A percentile compares a stretch with the other conserved stretches of the same genome.
phyloP scores from a whole-genome alignment of 2,329 filamentous ascomycete genomes.

The Dactylellina leptospora region DNA sequence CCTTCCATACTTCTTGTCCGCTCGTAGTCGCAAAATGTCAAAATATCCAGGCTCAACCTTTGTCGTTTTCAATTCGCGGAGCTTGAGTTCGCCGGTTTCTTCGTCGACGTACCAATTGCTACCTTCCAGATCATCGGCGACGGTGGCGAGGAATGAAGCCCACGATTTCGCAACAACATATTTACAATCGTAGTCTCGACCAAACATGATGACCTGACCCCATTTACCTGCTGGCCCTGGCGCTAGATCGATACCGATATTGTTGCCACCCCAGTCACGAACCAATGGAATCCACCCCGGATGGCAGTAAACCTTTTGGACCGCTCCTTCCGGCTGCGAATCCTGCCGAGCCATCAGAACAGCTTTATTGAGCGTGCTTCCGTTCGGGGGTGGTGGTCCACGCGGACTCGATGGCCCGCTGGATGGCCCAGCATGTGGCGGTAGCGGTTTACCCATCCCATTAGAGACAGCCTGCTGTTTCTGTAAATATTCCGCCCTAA shows the following conservation, averaged over 20 bases:
- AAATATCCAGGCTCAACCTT: constrained; percentile 93
- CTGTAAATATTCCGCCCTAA: constrained; percentile 88
- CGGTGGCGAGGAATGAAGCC: constrained; percentile 82
- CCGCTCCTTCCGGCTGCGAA: constrained; percentile 82
- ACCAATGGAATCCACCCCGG: constrained; percentile 94
- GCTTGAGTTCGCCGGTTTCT: constrained; percentile 86
- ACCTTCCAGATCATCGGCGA: constrained; percentile 89
- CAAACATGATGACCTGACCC: constrained; percentile 96
- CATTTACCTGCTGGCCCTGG: constrained; percentile 89
- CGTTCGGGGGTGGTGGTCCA: constrained; percentile 53
- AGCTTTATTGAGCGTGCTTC: constrained; percentile 54
- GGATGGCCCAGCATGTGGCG: constrained; percentile 62
- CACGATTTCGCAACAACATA: constrained; percentile 95
- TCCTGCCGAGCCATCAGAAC: constrained; percentile 85
- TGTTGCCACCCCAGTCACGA: constrained; percentile 98
- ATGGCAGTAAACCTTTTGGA: constrained; percentile 93
- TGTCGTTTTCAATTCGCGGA: constrained; percentile 87
- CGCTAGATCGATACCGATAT: constrained; percentile 89
- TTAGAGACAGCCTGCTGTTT: constrained; percentile 61
- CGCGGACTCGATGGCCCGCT: constrained; percentile 60
- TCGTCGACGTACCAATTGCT: constrained; percentile 94
- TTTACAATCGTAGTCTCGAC: constrained; percentile 97
- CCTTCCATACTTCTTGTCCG: constrained; percentile 90
- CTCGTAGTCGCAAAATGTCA: constrained; percentile 92
- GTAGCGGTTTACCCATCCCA: neutral